Evolutionary conservation across 495 filamentous ascomycete genomes (phyloP), one percentile per base, ranked within the genome.

Genomic region (Penicillium flavigenum): DNA sequence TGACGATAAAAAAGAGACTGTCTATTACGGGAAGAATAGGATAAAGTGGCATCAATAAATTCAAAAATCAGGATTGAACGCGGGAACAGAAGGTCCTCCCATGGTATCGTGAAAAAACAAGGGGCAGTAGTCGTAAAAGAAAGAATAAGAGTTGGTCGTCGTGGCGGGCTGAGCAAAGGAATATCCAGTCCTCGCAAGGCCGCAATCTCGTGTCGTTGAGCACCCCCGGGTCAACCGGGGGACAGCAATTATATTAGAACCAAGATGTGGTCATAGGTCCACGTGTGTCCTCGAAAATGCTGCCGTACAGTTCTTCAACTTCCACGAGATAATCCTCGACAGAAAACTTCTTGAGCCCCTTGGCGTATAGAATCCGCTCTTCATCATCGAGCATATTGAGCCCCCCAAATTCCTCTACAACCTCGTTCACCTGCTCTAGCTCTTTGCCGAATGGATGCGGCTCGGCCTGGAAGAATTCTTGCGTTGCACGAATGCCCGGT

Each of bases 301-400:
- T 78, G 46, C 74, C 72, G 58, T 88, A 87, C 7, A 94, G 74
- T 22, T 82, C 83, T 58, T 88, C 78, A 56, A 98, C 88, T 73
- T 96, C 94, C 53, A 73, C 74, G 52, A 92, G 72, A 71, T 98
- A 98, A 67, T 97, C 94, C 19, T 88, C 81, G 12, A 88, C 90
- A 12, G 79, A 78, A 69, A 92, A 92, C 65, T 86, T 89, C 66
- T 76, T 78, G 5, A 97, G 77, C 12, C 90, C 91, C 47, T 80
- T 82, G 27, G 78, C 75, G 43, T 77, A 63, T 61, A 94, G 72
- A 34, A 85, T 80, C 56, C 83, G 72, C 64, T 90, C 88, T 64
- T 94, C 91, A 26, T 86, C 83, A 47, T 89, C 84, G 44, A 88
- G 77, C n/a, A 83, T 68, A 48, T 86, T 83, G 47, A 71, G 68